A percentile compares a stretch with the other conserved stretches of the same genome.
Conservation (phyloP, 345 rosid genomes). For the Salix exigua region DNA sequence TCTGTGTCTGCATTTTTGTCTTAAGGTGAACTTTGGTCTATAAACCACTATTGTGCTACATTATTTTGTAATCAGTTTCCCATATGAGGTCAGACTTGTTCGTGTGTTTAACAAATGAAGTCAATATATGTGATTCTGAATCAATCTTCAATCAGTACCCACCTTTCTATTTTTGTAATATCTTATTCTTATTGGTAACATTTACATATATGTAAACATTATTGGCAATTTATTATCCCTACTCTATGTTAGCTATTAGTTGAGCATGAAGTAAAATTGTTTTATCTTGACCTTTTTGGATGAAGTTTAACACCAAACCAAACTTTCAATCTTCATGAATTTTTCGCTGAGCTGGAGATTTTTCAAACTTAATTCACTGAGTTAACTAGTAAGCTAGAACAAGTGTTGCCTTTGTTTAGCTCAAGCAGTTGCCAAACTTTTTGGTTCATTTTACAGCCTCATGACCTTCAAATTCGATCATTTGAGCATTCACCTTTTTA, state of each 20-base stretch:
- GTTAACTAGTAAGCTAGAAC: not conserved
- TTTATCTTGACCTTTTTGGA: not conserved
- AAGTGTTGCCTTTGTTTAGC: not conserved
- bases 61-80: not conserved
- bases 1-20: not conserved
- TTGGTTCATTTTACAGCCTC: not conserved
- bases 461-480: not conserved
- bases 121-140: not conserved
- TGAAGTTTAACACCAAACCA: not conserved
- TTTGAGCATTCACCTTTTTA: not conserved
- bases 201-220: not conserved
- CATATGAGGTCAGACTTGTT: not conserved
- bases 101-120: not conserved
- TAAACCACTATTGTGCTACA: not conserved
- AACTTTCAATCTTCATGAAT: not conserved
- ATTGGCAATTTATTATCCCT: not conserved
- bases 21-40: not conserved
- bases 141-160: not conserved
- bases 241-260: not conserved
- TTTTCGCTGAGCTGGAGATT: not conserved
- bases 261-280: not conserved
- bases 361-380: not conserved
- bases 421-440: not conserved
- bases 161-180: not conserved
- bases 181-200: not conserved